phyloP scores from a whole-genome alignment of 1,139 yeast genomes.

The Waltiozyma solani region DNA sequence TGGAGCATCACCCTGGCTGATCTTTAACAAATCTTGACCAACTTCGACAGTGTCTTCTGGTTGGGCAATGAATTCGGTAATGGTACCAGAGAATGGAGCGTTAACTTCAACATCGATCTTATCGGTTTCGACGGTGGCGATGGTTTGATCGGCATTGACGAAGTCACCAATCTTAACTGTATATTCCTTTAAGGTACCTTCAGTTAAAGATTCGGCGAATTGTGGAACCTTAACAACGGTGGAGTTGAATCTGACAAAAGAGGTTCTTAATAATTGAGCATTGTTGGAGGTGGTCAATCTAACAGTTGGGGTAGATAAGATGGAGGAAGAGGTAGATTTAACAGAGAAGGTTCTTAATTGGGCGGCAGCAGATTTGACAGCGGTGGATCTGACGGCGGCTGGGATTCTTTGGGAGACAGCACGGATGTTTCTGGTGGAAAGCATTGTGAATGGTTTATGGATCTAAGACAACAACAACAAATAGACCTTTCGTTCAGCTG shows the following conservation, averaged over 20 bases:
- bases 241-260: conserved; percentile 22
- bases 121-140: conserved; percentile 97
- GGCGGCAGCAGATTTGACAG: conserved; percentile 1
- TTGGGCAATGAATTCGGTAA: conserved; percentile 71
- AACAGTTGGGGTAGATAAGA: conserved; percentile 1
- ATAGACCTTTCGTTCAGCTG: conserved; percentile 1
- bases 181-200: conserved; percentile 85
- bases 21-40: conserved; percentile 85
- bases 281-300: conserved; percentile 1
- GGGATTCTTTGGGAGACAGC: conserved; percentile 10
- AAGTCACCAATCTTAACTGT: conserved; percentile 75
- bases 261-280: conserved; percentile 1
- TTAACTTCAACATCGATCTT: conserved; percentile 83
- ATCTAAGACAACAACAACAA: not conserved
- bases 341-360: conserved; percentile 11
- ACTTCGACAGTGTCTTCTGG: conserved; percentile 95
- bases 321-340: conserved; percentile 1
- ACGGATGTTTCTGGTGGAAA: conserved; percentile 17
- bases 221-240: conserved; percentile 83
- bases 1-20: conserved; percentile 86
- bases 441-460: conserved; percentile 7
- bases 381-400: conserved; percentile 4
- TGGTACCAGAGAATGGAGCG: conserved; percentile 75
- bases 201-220: conserved; percentile 98
- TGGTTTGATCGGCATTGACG: conserved; percentile 78